Evolutionary conservation across 495 filamentous ascomycete genomes (phyloP), one percentile per base, ranked within the genome.

Genomic region (Neurospora tetraspora): DNA sequence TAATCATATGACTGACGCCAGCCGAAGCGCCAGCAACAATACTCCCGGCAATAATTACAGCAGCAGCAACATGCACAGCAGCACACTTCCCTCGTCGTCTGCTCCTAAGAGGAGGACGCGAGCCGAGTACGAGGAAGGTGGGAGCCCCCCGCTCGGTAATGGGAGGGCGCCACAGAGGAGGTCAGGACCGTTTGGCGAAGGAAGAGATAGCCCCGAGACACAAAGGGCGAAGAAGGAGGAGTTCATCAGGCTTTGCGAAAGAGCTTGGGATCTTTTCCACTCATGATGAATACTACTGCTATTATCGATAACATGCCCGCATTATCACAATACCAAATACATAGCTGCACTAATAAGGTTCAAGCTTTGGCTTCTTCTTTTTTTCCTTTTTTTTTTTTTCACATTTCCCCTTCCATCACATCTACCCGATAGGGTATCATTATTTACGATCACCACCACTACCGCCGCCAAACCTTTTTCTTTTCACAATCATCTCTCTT

Each of bases 241-340:
- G 78, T 99, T 99, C 79, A 81, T 99, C 74, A 83, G 86, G 68
- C 82, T 98, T 53, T 99, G 96, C 78, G 89, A 91, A 69, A 85
- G 93, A 77, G 95, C 95, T 34, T 99, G 96, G 96, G 96, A 99
- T 83, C 79, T 99, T 70, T 96, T 99, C 80, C 96, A 98, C 84
- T 97, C 94, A 69, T 99, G 84, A 90, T 61, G n/a, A 65, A 65
- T 65, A 65, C 27, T 65, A 65, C 27, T 20, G 42, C 18, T 36
- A 18, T 16, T 45, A 37, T 12, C 39, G 70, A 27, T 45, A 69
- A 27, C 36, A 40, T 45, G n/a, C 45, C 16, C 61, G 34, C 47
- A 36, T 70, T 42, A 72, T 72, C 53, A 65, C 53, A 65, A 34
- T 65, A 16, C 31, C 27, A 65, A 65, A 16, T 34, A 65, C 27